Conservation (phyloP, 192 early-diverging fungal genomes). For the Podila verticillata region DNA sequence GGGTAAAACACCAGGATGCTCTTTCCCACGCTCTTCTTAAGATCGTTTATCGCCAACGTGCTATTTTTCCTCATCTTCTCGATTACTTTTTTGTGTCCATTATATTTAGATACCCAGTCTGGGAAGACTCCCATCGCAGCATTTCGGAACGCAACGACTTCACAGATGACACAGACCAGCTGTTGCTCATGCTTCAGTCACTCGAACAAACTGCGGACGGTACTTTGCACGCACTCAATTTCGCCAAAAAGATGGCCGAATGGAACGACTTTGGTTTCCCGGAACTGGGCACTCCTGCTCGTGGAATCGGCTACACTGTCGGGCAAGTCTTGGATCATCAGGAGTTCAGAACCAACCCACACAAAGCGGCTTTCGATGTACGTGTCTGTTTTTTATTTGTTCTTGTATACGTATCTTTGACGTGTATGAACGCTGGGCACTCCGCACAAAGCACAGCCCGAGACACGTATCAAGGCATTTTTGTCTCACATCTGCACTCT, state of each 20-base stretch:
- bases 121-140: constrained; percentile 21
- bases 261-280: constrained; percentile 64
- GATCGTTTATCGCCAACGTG: background rate
- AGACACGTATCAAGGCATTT: background rate
- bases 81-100: background rate
- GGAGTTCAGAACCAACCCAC: constrained; percentile 56
- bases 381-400: background rate
- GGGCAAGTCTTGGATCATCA: constrained; percentile 55
- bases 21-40: too few species aligned
- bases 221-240: constrained; percentile 55
- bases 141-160: constrained; percentile 38
- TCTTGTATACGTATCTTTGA: background rate
- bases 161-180: constrained; percentile 62
- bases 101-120: constrained; percentile 23
- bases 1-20: constrained; percentile 9
- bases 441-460: too few species aligned
- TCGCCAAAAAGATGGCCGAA: constrained; percentile 56
- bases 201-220: constrained; percentile 54
- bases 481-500: background rate
- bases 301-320: constrained; percentile 64
- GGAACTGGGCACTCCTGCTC: constrained; percentile 60
- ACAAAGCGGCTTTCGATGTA: constrained; percentile 47
- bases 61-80: too few species aligned
- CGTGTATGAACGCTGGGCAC: background rate
- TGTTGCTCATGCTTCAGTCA: constrained; percentile 63